A percentile compares a stretch with the other conserved stretches of the same genome.
Conservation (phyloP, 2,329 filamentous ascomycete genomes). For the Colletotrichum simmondsii region DNA sequence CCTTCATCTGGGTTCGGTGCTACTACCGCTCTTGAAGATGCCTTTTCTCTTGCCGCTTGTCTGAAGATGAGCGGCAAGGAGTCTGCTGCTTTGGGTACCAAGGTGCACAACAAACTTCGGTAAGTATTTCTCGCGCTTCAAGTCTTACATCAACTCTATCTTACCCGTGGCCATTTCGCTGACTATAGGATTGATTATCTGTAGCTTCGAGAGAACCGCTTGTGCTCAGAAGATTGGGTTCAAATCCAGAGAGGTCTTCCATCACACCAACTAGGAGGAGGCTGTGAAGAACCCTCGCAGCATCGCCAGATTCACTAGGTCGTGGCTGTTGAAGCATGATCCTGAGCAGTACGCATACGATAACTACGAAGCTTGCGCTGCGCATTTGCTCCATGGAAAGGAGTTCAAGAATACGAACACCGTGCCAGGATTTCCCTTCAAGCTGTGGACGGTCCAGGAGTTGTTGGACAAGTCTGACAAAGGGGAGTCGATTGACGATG, state of each 20-base stretch:
- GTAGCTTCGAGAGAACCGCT: conserved; percentile 33
- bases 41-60: neutral
- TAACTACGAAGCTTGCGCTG: conserved; percentile 39
- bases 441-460: conserved; percentile 40
- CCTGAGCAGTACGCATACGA: conserved; percentile 45
- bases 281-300: conserved; percentile 16
- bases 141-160: no score
- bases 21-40: neutral
- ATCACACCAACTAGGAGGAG: conserved; percentile 36
- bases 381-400: conserved; percentile 37
- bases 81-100: neutral
- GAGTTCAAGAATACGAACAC: conserved; percentile 45
- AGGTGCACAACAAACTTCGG: conserved; percentile 10
- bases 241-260: conserved; percentile 36
- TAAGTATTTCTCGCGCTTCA: no score
- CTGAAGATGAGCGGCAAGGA: neutral
- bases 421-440: conserved; percentile 39
- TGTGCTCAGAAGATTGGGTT: conserved; percentile 36
- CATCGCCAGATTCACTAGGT: neutral
- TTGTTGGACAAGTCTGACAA: neutral
- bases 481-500: neutral
- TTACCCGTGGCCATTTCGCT: neutral
- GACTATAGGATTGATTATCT: no score
- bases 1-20: neutral
- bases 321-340: conserved; percentile 40